phyloP scores from a whole-genome alignment of 495 filamentous ascomycete genomes.

The Lophium mytilinum region DNA sequence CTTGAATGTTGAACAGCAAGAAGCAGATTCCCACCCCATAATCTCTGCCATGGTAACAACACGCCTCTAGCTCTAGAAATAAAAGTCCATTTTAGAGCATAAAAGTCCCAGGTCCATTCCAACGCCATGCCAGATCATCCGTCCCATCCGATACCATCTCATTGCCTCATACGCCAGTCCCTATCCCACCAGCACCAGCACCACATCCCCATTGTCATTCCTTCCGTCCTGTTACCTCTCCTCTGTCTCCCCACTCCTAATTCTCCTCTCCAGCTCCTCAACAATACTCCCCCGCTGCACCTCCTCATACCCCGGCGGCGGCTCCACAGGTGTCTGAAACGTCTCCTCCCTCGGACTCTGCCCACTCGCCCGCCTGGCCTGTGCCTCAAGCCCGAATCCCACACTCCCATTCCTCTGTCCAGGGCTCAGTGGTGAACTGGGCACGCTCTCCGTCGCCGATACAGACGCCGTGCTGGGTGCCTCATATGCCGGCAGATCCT shows the following conservation, averaged over 20 bases:
- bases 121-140: no score
- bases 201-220: no score
- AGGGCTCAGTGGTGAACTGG: constrained; percentile 12
- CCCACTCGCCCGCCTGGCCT: not conserved
- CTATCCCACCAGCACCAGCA: no score
- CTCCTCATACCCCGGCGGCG: constrained; percentile 90
- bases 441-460: constrained; percentile 1
- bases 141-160: no score
- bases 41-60: no score
- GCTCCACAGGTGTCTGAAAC: constrained; percentile 57
- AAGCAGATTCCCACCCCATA: no score
- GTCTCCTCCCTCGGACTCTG: constrained; percentile 23
- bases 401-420: not conserved
- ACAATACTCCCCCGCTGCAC: constrained; percentile 73
- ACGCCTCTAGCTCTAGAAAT: no score
- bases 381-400: not conserved
- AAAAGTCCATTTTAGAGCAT: no score
- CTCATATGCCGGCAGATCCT: constrained; percentile 78
- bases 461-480: constrained; percentile 8
- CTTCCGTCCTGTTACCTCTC: not conserved
- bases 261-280: constrained; percentile 44
- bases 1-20: no score
- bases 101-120: no score
- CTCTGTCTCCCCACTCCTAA: constrained; percentile 8
- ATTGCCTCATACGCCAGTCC: no score